phyloP scores from a whole-genome alignment of 192 early-diverging fungal species.

The Coemansia sp. region DNA sequence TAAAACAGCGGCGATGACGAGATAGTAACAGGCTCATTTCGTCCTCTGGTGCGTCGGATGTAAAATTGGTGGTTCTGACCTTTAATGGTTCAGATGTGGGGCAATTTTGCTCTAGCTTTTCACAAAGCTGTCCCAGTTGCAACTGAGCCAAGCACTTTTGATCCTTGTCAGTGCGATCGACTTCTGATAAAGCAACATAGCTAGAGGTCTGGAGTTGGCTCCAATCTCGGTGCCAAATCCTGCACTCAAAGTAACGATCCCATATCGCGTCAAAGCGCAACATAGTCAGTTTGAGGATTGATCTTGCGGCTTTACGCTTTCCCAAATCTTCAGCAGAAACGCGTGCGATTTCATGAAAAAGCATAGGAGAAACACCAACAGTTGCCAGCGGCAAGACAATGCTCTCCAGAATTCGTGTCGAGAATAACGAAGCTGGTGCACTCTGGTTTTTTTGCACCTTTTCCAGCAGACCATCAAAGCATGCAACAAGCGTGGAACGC shows the following conservation, averaged over 20 bases:
- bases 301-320: conserved; percentile 10
- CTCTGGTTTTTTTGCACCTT: not conserved
- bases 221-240: conserved; percentile 38
- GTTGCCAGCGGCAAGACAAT: conserved; percentile 38
- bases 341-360: conserved; percentile 28
- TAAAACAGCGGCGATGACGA: no score
- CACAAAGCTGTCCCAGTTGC: no score
- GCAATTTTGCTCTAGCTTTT: no score
- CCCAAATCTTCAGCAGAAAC: conserved; percentile 15
- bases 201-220: conserved; percentile 14
- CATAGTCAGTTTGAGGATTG: conserved; percentile 15
- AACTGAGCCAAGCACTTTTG: no score
- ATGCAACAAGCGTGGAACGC: conserved; percentile 26
- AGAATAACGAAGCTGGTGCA: conserved; percentile 4
- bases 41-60: no score
- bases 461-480: conserved; percentile 18
- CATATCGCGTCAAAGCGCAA: conserved; percentile 40
- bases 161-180: no score
- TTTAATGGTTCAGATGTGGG: no score
- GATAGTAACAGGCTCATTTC: no score
- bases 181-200: no score
- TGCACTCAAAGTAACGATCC: conserved; percentile 27
- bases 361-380: conserved; percentile 25
- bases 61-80: no score
- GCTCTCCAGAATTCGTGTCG: conserved; percentile 10